These are phyloP conservation scores for slime mould (Dictyostelium discoideum) DNA, from an alignment of 78 protist genomes.

Conservation along the genomic window dicty_2.7 NC_007090.3:264501-265000, in stretches of 20 bases:
- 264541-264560: neutral
- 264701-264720: slow-evolving; percentile 97
- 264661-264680: slow-evolving; percentile 97
- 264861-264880: slow-evolving; percentile 64
- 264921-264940: slow-evolving; percentile 83
- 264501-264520: neutral
- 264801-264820: slow-evolving; percentile 98
- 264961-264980: slow-evolving; percentile 91
- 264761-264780: slow-evolving; percentile 95
- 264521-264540: neutral
- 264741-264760: slow-evolving; percentile 97
- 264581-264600: slow-evolving; percentile 22
- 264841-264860: slow-evolving; percentile 83
- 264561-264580: neutral
- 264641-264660: slow-evolving; percentile 93
- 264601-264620: slow-evolving; percentile 73
- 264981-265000: slow-evolving; percentile 85
- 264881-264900: slow-evolving; percentile 90
- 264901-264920: slow-evolving; percentile 92
- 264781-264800: slow-evolving; percentile 94
- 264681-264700: slow-evolving; percentile 95
- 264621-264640: slow-evolving; percentile 96
- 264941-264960: slow-evolving; percentile 87
- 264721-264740: slow-evolving; percentile 98
- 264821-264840: slow-evolving; percentile 97